phyloP scores from a whole-genome alignment of 208 protist species.

The Ichthyophonus hoferi region DNA sequence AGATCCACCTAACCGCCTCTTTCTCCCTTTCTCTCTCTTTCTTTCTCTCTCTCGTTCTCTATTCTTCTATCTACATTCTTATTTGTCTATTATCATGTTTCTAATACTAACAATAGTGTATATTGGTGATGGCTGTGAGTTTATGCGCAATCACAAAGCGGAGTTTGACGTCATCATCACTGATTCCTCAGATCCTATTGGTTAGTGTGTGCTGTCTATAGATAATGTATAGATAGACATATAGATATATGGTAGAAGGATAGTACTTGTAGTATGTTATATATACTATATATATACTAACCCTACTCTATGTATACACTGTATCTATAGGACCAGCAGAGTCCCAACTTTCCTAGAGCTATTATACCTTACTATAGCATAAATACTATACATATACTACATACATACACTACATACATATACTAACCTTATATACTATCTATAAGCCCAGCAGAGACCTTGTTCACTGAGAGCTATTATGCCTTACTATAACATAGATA shows the following conservation, averaged over 20 bases:
- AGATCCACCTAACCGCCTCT: too few species aligned
- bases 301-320: neutral
- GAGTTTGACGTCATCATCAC: conserved; percentile 70
- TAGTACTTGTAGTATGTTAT: neutral
- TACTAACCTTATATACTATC: neutral
- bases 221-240: neutral
- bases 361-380: neutral
- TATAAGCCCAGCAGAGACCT: neutral
- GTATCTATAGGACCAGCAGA: neutral
- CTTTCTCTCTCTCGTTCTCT: too few species aligned
- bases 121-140: conserved; percentile 64
- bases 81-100: too few species aligned
- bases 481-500: neutral
- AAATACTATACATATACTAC: neutral
- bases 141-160: conserved; percentile 53
- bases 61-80: too few species aligned
- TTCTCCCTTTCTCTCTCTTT: too few species aligned
- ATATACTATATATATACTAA: neutral
- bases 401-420: neutral
- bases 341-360: neutral
- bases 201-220: conserved; percentile 12
- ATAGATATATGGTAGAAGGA: neutral
- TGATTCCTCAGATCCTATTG: conserved; percentile 67
- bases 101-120: too few species aligned
- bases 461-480: neutral